phyloP scores from a whole-genome alignment of 2,329 filamentous ascomycete genomes.

The Pseudogymnoascus sp. region DNA sequence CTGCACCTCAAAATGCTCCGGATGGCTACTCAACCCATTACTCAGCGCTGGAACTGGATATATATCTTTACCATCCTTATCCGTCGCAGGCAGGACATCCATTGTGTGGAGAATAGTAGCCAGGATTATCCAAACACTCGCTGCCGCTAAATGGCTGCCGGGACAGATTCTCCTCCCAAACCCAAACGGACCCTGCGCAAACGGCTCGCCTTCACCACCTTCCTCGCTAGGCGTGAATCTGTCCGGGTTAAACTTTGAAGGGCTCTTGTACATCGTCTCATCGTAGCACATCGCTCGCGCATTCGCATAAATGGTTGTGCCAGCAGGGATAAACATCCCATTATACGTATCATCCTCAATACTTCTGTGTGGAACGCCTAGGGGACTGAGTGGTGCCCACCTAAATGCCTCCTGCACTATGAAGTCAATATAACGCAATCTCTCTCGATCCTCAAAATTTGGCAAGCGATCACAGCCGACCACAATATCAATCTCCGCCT shows the following conservation, averaged over 20 bases:
- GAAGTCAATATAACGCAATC: slow-evolving; percentile 38
- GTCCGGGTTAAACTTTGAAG: slow-evolving; percentile 40
- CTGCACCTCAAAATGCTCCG: not conserved
- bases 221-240: slow-evolving; percentile 32
- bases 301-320: slow-evolving; percentile 34
- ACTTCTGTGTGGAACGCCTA: slow-evolving; percentile 48
- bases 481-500: slow-evolving; percentile 40
- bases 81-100: slow-evolving; percentile 28
- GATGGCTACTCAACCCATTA: not conserved
- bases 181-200: slow-evolving; percentile 42
- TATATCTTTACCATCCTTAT: slow-evolving; percentile 31
- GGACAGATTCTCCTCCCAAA: slow-evolving; percentile 47
- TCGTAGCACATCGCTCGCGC: slow-evolving; percentile 50
- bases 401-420: slow-evolving; percentile 42
- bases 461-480: slow-evolving; percentile 41
- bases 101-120: slow-evolving; percentile 34
- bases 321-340: slow-evolving; percentile 51
- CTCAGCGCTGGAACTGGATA: slow-evolving; percentile 21
- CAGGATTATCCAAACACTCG: slow-evolving; percentile 35
- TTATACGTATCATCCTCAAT: slow-evolving; percentile 50
- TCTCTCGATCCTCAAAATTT: slow-evolving; percentile 36
- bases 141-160: slow-evolving; percentile 42
- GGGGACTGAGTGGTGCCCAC: slow-evolving; percentile 39
- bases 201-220: slow-evolving; percentile 38
- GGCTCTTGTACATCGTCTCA: slow-evolving; percentile 33